phyloP scores from a whole-genome alignment of 768 basidiomycete genomes.

The Candolleomyces aberdarensis region DNA sequence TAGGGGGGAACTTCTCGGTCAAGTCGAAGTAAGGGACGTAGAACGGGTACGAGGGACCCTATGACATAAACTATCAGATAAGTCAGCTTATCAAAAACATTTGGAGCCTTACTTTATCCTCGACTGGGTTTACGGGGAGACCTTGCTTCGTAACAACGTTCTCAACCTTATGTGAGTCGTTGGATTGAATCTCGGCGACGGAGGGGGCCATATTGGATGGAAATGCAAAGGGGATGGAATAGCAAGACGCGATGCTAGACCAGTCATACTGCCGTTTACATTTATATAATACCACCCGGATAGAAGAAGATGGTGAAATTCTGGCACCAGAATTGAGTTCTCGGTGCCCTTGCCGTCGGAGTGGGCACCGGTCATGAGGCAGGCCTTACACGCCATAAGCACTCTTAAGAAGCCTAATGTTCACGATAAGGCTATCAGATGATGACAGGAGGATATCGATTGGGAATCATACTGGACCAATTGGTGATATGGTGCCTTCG shows the following conservation, averaged over 20 bases:
- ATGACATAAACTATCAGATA: conserved; percentile 23
- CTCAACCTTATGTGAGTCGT: neutral
- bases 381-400: too few species aligned
- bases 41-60: conserved; percentile 44
- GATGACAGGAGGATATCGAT: neutral
- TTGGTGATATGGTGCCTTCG: neutral
- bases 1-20: conserved; percentile 49
- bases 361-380: neutral
- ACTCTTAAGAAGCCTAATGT: too few species aligned
- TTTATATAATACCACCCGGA: neutral
- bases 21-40: conserved; percentile 47
- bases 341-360: neutral
- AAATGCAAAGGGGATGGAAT: neutral
- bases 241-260: neutral
- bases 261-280: neutral
- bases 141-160: neutral
- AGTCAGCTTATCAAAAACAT: conserved; percentile 10
- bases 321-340: neutral
- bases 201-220: conserved; percentile 3
- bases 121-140: neutral
- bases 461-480: neutral
- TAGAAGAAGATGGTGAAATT: neutral
- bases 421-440: too few species aligned
- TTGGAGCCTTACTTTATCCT: neutral
- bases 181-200: conserved; percentile 5